Evolutionary conservation across 768 basidiomycete genomes (phyloP), one percentile per base, ranked within the genome.

Genomic region (Boletus barrowsii): DNA sequence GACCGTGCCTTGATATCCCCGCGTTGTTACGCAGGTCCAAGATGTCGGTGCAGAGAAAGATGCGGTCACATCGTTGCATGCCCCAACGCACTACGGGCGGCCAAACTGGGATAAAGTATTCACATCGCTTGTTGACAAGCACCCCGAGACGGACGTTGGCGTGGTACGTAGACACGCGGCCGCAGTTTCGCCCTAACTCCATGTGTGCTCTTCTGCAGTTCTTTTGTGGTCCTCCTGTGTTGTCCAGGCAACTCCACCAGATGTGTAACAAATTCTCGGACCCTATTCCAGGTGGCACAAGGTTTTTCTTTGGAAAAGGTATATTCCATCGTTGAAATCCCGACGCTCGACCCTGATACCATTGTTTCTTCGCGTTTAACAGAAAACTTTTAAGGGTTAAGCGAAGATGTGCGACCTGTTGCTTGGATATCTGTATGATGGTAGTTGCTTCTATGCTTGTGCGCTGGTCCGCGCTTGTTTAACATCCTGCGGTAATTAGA

Each of bases 41-140:
- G 93, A 96, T 61, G 93, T 97, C 36, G 95, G 95, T 48, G 89
- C 90, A 2, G 90, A 96, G 57, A 87, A 86, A 72, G 95, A 98
- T 62, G 87, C 93, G 3, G 89, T 98, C 67, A 96, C 94, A 4
- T 80, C 85, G 1, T 76, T 97, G 11, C 82, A 93, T 20, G 87
- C 95, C 0, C 95, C 95, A 0, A 98, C 95, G 10, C 93, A 96
- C 72, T 95, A 88, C 65, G 91, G 94, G 41, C 74, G 93, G 54
- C 93, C 93, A 15, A 93, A 95, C 69, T 89, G 86, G 88, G 85
- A 87, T 59, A 78, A 80, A 42, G 83, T 87, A 14, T 90, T 89
- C 72, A 65, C 74, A 30, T 87, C 86, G 11, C 82, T 98, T 51
- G 78, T 78, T 3, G 83, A 89, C 64, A 90, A 87, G 68, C 95